phyloP scores from a whole-genome alignment of 768 basidiomycete genomes.

The Cystobasidium tubakii region DNA sequence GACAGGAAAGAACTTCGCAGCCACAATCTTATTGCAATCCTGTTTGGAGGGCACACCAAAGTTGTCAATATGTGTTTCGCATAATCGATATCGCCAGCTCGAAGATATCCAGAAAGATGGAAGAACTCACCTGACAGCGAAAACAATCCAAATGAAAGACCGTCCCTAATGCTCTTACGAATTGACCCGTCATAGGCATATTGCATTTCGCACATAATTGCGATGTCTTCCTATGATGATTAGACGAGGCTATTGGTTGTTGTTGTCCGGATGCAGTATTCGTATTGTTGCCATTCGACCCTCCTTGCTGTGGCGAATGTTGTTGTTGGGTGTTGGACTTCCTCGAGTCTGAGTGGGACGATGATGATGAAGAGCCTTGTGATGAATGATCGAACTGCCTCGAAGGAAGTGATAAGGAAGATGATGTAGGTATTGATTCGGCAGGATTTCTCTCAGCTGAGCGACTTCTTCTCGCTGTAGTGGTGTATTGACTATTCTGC shows the following conservation, averaged over 20 bases:
- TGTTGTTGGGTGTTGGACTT: neutral
- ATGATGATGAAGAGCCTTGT: neutral
- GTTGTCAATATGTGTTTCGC: too few species aligned
- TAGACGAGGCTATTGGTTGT: neutral
- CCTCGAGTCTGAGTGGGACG: neutral
- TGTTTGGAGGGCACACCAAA: constrained; percentile 49
- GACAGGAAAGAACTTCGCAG: constrained; percentile 97
- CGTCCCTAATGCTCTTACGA: constrained; percentile 86
- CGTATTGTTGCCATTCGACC: neutral
- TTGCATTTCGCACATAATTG: constrained; percentile 50
- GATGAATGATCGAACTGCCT: constrained; percentile 1
- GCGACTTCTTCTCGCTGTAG: neutral
- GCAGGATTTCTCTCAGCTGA: neutral
- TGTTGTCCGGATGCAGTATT: neutral
- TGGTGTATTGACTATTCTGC: neutral
- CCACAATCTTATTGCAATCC: constrained; percentile 96
- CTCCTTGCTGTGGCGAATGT: neutral
- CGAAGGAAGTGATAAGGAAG: neutral
- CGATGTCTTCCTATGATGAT: constrained; percentile 2
- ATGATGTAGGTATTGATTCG: neutral
- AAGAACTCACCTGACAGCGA: constrained; percentile 76
- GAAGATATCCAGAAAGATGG: too few species aligned
- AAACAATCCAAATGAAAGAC: constrained; percentile 98
- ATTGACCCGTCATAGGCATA: constrained; percentile 73
- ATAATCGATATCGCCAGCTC: too few species aligned